Base-by-base conservation (phyloP, 257 asterid species). In the Capsicum rhomboideum region DNA sequence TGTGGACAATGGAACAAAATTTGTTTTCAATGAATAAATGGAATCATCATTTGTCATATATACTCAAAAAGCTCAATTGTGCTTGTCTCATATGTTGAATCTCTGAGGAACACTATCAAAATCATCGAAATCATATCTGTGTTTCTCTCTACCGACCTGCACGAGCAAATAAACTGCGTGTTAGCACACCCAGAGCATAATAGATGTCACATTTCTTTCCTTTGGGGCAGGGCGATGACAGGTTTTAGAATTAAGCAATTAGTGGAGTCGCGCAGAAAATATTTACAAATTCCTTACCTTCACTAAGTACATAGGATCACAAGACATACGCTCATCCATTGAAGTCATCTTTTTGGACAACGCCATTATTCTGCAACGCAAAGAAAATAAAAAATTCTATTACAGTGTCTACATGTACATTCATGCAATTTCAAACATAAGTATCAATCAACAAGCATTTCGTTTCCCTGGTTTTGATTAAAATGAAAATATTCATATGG, bases 111-210 rank as follows among this genome's bases (percentile, higher is more conserved):
- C 97, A 0, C 88, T 61, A 46, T 93, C 99, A 42, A 93, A 88
- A 90, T 95, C 99, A 50, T 95, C 99, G 54, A 90, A 93, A 82
- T 95, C 98, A 55, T 90, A 91, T 85, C 97, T 86, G 80, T 93
- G 97, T 31, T 97, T 93, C 87, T 95, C 99, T 88, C 93, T 92
- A 63, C 99, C 98, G 54, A 84, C 93, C 98, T 95, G 89, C 67
- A 78, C 44, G 58, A 20, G 46, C 64, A 64, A 64, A 64, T 64
- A 64, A 26, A 64, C 72, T 4, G 7, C 9, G 6, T 11, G 42
- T 64, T 13, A 13, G 72, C 37, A 64, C n/a, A 64, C 42, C 13
- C 16, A 26, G 72, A 64, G 37, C 72, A 64, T 14, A 61, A 28
- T 14, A 64, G 18, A 14, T 26, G 42, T 64, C 42, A 13, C 37